Percentiles rank a stretch among this genome's conserved stretches.
phyloP scores from a whole-genome alignment of 441 rosid species.

The Isatis lusitanica region DNA sequence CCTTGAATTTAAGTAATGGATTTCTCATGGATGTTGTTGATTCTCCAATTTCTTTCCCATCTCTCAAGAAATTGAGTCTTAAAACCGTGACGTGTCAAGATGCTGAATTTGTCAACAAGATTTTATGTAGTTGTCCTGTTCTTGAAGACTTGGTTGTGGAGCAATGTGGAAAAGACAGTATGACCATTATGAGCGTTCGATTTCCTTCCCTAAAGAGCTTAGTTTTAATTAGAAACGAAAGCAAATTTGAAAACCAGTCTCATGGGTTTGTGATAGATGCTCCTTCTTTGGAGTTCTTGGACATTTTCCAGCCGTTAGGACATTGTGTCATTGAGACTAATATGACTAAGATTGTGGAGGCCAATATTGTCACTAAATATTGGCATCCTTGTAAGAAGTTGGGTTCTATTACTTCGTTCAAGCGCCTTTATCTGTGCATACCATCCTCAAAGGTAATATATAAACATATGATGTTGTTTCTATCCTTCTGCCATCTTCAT shows the following conservation, averaged over 20 bases:
- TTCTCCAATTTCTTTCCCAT: background rate
- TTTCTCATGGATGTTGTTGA: background rate
- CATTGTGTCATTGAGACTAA: background rate
- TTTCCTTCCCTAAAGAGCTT: slow-evolving; percentile 1
- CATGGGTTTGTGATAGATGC: slow-evolving; percentile 19
- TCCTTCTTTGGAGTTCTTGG: background rate
- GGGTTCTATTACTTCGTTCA: background rate
- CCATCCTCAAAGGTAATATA: background rate
- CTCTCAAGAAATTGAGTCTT: slow-evolving; percentile 6
- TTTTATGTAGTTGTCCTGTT: background rate
- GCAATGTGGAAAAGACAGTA: background rate
- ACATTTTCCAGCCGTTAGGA: background rate
- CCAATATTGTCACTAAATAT: background rate
- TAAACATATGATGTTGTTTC: background rate
- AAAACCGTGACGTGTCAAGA: background rate
- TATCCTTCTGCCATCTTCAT: background rate
- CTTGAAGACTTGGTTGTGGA: slow-evolving; percentile 14
- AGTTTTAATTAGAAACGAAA: background rate
- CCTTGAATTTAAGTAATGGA: background rate
- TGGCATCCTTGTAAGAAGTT: background rate
- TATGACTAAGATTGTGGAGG: background rate
- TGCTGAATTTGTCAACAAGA: background rate
- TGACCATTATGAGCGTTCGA: background rate
- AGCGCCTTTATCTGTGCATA: background rate
- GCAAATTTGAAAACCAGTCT: background rate